Evolutionary conservation across 768 basidiomycete genomes (phyloP).

Genomic region (Tricholoma sp.): DNA sequence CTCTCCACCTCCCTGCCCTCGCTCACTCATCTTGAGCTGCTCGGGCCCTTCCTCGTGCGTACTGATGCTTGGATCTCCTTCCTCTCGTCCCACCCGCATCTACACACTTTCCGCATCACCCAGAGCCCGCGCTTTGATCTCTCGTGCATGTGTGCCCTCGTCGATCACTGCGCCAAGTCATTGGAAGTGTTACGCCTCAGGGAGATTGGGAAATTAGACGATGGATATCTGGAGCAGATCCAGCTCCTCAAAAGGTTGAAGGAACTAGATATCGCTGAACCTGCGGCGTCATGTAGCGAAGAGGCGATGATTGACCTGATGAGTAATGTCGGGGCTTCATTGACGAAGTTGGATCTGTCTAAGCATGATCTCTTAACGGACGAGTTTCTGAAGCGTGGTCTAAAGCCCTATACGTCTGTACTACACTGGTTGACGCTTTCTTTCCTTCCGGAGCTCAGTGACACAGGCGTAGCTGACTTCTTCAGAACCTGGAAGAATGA

Average conservation of each 20-base stretch:
- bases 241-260: slow-evolving; percentile 38
- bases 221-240: slow-evolving; percentile 57
- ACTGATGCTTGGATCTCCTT: slow-evolving; percentile 69
- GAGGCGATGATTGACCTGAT: slow-evolving; percentile 55
- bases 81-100: slow-evolving; percentile 55
- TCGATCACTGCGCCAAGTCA: slow-evolving; percentile 38
- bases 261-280: slow-evolving; percentile 67
- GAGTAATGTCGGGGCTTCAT: slow-evolving; percentile 41
- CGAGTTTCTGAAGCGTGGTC: slow-evolving; percentile 51
- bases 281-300: slow-evolving; percentile 49
- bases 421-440: slow-evolving; percentile 53
- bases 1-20: slow-evolving; percentile 62
- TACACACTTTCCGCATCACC: slow-evolving; percentile 73
- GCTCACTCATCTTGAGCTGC: slow-evolving; percentile 70
- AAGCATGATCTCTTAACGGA: slow-evolving; percentile 63
- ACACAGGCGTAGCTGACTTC: slow-evolving; percentile 63
- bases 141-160: slow-evolving; percentile 56
- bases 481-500: slow-evolving; percentile 58
- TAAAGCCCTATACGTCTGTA: slow-evolving; percentile 41
- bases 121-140: slow-evolving; percentile 86
- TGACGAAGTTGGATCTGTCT: slow-evolving; percentile 68
- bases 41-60: slow-evolving; percentile 85
- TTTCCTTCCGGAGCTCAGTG: slow-evolving; percentile 57
- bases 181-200: slow-evolving; percentile 73
- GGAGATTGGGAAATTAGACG: slow-evolving; percentile 69